phyloP scores from a whole-genome alignment of 2,329 filamentous ascomycete genomes.

The Albifimbria verrucaria region DNA sequence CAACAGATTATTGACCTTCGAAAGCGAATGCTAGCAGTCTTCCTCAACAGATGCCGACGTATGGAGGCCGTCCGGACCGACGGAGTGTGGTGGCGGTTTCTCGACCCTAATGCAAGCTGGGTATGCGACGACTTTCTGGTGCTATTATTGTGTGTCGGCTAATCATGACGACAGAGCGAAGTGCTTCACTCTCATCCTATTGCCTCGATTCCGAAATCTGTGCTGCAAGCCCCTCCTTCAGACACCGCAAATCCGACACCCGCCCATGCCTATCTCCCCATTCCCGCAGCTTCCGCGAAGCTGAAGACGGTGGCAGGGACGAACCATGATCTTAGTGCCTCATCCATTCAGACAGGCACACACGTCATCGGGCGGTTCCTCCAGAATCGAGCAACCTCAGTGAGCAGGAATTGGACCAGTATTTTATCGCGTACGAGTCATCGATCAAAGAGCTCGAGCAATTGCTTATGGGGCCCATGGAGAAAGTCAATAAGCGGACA shows the following conservation, averaged over 20 bases:
- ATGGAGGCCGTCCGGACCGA: conserved; percentile 93
- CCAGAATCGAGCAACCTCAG: conserved; percentile 71
- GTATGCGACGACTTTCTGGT: conserved; percentile 43
- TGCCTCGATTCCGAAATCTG: conserved; percentile 87
- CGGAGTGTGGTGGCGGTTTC: conserved; percentile 95
- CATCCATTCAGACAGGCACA: conserved; percentile 36
- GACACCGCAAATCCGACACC: conserved; percentile 88
- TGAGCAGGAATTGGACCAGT: conserved; percentile 91
- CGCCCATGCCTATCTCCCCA: conserved; percentile 82
- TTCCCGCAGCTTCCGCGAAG: conserved; percentile 83
- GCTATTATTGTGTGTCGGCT: conserved; percentile 10
- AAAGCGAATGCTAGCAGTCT: conserved; percentile 95
- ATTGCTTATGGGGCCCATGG: conserved; percentile 86
- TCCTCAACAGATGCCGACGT: conserved; percentile 85
- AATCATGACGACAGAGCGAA: conserved; percentile 62
- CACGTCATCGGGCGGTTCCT: conserved; percentile 80
- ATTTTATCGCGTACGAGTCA: conserved; percentile 89
- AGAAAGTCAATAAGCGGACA: conserved; percentile 91
- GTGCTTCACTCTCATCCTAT: conserved; percentile 92
- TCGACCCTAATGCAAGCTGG: conserved; percentile 98
- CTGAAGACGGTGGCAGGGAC: conserved; percentile 58
- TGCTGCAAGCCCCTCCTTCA: conserved; percentile 91
- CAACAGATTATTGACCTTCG: conserved; percentile 93
- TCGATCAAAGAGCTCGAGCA: conserved; percentile 90
- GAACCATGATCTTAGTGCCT: conserved; percentile 30